phyloP scores from a whole-genome alignment of 495 filamentous ascomycete genomes.

The Penicillium lividum region DNA sequence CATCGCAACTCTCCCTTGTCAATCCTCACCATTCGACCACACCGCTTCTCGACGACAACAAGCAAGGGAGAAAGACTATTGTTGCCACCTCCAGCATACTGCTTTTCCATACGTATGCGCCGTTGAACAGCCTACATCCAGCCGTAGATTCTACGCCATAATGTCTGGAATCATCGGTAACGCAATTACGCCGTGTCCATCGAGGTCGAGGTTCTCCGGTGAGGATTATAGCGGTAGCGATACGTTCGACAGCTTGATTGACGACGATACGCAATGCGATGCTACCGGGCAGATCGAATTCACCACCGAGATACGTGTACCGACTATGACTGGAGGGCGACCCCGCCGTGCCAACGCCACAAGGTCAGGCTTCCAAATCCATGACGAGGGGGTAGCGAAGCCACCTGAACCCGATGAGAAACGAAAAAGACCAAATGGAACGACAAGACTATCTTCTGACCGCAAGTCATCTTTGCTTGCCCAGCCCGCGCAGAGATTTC shows the following conservation, averaged over 20 bases:
- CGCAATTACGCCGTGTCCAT: slow-evolving; percentile 32
- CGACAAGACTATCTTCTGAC: slow-evolving; percentile 11
- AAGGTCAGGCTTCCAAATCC: slow-evolving; percentile 35
- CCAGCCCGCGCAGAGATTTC: slow-evolving; percentile 46
- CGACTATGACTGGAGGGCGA: slow-evolving; percentile 30
- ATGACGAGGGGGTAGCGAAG: slow-evolving; percentile 31
- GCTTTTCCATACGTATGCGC: slow-evolving; percentile 5
- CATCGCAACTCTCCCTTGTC: not conserved
- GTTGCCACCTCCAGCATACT: not conserved
- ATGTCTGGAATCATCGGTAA: slow-evolving; percentile 35
- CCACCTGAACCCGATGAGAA: slow-evolving; percentile 15
- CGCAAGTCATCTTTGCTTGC: slow-evolving; percentile 40
- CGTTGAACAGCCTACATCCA: slow-evolving; percentile 3
- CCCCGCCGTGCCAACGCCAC: slow-evolving; percentile 33
- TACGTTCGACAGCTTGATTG: slow-evolving; percentile 29
- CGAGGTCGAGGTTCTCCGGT: slow-evolving; percentile 23
- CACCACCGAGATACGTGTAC: slow-evolving; percentile 37
- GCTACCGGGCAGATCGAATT: slow-evolving; percentile 39
- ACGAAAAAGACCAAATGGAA: slow-evolving; percentile 17
- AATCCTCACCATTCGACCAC: slow-evolving; percentile 4
- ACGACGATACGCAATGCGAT: slow-evolving; percentile 26
- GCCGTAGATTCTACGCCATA: not conserved
- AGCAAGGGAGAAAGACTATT: slow-evolving; percentile 12
- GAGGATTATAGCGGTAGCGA: slow-evolving; percentile 19
- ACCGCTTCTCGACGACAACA: slow-evolving; percentile 22